phyloP scores from a whole-genome alignment of 768 basidiomycete genomes.

The Sarcomyxa edulis region DNA sequence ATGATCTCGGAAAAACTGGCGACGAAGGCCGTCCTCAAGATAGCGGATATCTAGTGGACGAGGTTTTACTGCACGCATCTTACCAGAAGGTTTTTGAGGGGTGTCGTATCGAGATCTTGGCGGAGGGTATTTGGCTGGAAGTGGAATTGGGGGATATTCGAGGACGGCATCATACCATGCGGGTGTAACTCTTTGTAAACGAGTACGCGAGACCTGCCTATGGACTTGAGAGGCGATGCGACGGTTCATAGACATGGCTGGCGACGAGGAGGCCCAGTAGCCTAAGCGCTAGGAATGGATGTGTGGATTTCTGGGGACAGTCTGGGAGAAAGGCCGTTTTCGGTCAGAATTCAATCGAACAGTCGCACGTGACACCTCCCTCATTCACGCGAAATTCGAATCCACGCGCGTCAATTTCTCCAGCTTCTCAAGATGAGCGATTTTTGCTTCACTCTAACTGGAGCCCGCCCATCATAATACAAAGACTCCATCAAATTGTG shows the following conservation, averaged over 20 bases:
- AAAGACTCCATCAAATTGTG: too few relatives aligned
- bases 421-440: too few relatives aligned
- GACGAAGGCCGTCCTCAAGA: slow-evolving; percentile 78
- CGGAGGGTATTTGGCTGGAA: slow-evolving; percentile 72
- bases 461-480: too few relatives aligned
- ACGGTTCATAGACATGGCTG: slow-evolving; percentile 52
- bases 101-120: slow-evolving; percentile 50
- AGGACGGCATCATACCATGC: slow-evolving; percentile 84
- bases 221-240: slow-evolving; percentile 86
- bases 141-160: slow-evolving; percentile 80
- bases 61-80: slow-evolving; percentile 32
- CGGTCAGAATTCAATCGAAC: neutral
- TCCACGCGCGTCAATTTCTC: too few relatives aligned
- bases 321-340: neutral
- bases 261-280: slow-evolving; percentile 1
- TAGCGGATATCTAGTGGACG: slow-evolving; percentile 64
- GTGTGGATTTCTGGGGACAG: neutral
- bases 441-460: too few relatives aligned
- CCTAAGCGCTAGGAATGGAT: neutral
- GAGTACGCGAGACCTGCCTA: slow-evolving; percentile 73
- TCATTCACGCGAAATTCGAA: neutral
- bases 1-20: slow-evolving; percentile 93
- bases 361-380: neutral
- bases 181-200: slow-evolving; percentile 60
- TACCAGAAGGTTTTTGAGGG: slow-evolving; percentile 16